Evolutionary conservation across 2,329 filamentous ascomycete species (phyloP), one percentile per base, ranked within the genome.

Genomic region (Stemphylium vesicarium): DNA sequence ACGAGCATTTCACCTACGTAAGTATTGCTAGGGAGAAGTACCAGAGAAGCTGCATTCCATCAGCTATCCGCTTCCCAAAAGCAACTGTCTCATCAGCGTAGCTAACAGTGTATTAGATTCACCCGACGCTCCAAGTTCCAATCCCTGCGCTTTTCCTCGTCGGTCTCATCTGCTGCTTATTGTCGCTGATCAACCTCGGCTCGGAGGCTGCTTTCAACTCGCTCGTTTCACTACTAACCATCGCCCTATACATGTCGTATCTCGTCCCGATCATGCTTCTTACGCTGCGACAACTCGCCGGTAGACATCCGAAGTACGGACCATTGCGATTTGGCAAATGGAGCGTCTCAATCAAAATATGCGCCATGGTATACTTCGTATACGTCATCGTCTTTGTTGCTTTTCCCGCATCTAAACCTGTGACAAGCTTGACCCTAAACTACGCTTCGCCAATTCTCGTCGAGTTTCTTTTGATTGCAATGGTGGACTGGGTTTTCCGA

Each of bases 181-280:
- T 78, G 13, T 67, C 69, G n/a, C 68, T 71, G 42, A 78, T 78
- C 69, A 77, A 78, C 54, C 70, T 78, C 50, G 75, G 76, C 50
- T 75, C 71, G 11, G 57, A 63, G 20, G 60, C 67, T 2, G 75
- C 75, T 10, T 76, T 78, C 64, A 75, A 74, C 55, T 72, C 72
- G 29, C 72, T 79, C 38, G 59, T 75, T 35, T 72, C 73, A 1
- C 61, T 71, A 2, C 52, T 57, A 2, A 53, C 56, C 20, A 50
- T 64, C 32, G 64, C 65, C 6, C 53, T 72, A 16, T 63, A 65
- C 51, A 53, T 64, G n/a, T 66, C 65, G 5, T 70, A 70, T 47
- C 46, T 59, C 8, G 53, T 70, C 12, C 66, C 66, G 7, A 70
- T 70, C 35, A 18, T 53, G n/a, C 63, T 64, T 35, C 56, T 77